Evolutionary conservation across 768 basidiomycete species (phyloP).

Genomic region (button mushroom (Agaricus bisporus)): DNA sequence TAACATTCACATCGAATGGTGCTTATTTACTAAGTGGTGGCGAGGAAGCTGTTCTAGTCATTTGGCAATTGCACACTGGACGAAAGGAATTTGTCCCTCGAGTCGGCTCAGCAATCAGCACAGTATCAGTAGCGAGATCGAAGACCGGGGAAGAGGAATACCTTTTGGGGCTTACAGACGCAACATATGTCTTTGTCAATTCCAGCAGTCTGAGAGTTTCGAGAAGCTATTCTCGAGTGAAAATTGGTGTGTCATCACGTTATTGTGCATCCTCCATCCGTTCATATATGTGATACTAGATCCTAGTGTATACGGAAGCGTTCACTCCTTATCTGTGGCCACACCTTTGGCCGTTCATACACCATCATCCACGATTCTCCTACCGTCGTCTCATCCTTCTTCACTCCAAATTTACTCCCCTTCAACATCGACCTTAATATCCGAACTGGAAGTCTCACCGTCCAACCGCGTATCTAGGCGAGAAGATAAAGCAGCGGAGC

Average conservation of each 20-base stretch:
- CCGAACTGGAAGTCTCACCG: conserved; percentile 89
- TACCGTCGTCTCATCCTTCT: conserved; percentile 92
- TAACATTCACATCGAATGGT: conserved; percentile 86
- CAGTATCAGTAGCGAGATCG: conserved; percentile 53
- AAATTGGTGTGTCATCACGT: conserved; percentile 49
- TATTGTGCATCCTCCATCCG: neutral
- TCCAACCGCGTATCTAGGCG: conserved; percentile 85
- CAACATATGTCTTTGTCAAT: conserved; percentile 70
- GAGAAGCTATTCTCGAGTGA: conserved; percentile 69
- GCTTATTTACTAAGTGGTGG: conserved; percentile 92
- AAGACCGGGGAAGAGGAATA: conserved; percentile 73
- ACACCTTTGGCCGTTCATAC: conserved; percentile 75
- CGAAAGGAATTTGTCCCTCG: conserved; percentile 91
- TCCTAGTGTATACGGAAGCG: conserved; percentile 22
- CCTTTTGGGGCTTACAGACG: conserved; percentile 76
- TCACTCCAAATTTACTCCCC: conserved; percentile 91
- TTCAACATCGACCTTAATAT: conserved; percentile 57
- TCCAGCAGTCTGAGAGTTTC: conserved; percentile 67
- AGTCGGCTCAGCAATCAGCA: conserved; percentile 79
- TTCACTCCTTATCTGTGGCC: conserved; percentile 27
- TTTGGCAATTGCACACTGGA: conserved; percentile 90
- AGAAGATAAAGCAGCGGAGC: conserved; percentile 72
- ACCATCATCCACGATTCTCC: conserved; percentile 66
- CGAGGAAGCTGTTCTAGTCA: conserved; percentile 92
- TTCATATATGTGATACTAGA: conserved; percentile 17